Conservation (phyloP, 192 early-diverging fungal genomes). For the Chytriomyces sp. region DNA sequence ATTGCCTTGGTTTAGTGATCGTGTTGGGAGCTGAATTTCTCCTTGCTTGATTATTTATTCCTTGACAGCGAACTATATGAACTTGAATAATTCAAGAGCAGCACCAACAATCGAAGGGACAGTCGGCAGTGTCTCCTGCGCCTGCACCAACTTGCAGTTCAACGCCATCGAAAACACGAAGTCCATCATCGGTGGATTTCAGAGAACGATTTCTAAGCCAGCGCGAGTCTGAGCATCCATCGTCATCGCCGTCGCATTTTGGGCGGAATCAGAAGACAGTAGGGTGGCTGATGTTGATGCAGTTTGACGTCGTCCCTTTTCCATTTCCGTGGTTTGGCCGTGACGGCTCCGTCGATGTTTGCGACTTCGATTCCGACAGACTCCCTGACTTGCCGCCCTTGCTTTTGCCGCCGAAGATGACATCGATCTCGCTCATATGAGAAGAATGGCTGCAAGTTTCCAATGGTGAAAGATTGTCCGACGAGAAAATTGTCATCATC, state of each 20-base stretch:
- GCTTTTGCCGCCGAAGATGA: slow-evolving; percentile 20
- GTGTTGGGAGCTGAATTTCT: neutral
- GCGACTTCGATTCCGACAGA: neutral
- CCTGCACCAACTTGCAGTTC: slow-evolving; percentile 14
- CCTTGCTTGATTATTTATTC: neutral
- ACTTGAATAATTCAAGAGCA: slow-evolving; percentile 13
- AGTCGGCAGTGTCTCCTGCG: slow-evolving; percentile 22
- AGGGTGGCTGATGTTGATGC: neutral
- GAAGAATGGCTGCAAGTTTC: no score
- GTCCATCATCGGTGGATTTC: slow-evolving; percentile 22
- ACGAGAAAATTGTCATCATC: no score
- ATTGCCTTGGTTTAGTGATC: neutral
- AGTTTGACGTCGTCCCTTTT: neutral
- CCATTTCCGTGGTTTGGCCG: neutral
- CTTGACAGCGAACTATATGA: neutral
- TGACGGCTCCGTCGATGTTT: neutral
- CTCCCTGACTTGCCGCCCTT: neutral
- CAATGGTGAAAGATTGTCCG: no score
- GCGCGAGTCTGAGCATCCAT: slow-evolving; percentile 4
- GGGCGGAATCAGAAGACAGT: slow-evolving; percentile 6
- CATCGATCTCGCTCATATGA: slow-evolving; percentile 31
- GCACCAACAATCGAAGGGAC: slow-evolving; percentile 32
- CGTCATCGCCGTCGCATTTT: slow-evolving; percentile 8
- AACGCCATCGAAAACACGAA: slow-evolving; percentile 15
- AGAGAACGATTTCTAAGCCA: neutral